Conservation (phyloP, 2,329 filamentous ascomycete species). For the Atkinsonella texensis region DNA sequence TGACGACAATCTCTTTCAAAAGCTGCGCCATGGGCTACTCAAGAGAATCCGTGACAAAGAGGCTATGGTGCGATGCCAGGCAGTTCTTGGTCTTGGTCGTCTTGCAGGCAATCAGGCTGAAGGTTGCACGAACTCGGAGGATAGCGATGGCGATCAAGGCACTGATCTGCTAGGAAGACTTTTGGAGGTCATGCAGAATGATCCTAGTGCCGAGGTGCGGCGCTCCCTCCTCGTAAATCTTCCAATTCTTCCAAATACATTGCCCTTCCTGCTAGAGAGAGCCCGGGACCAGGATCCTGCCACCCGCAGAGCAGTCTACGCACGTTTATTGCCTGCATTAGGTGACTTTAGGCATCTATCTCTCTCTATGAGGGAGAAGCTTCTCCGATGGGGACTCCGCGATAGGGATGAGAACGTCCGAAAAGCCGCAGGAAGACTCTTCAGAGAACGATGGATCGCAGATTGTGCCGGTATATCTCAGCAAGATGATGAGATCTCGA, state of each 20-base stretch:
- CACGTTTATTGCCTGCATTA: slow-evolving; percentile 71
- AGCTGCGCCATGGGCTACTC: slow-evolving; percentile 65
- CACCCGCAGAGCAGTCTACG: slow-evolving; percentile 77
- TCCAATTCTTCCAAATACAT: slow-evolving; percentile 69
- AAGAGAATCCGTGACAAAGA: slow-evolving; percentile 91
- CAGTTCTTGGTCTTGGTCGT: slow-evolving; percentile 77
- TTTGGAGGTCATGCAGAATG: slow-evolving; percentile 80
- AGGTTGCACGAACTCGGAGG: slow-evolving; percentile 56
- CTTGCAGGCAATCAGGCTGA: slow-evolving; percentile 69
- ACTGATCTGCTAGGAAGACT: slow-evolving; percentile 71
- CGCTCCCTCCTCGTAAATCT: slow-evolving; percentile 81
- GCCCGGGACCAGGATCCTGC: slow-evolving; percentile 79
- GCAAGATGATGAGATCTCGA: slow-evolving; percentile 43
- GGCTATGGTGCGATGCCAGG: slow-evolving; percentile 80
- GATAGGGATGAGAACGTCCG: slow-evolving; percentile 91
- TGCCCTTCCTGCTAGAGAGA: slow-evolving; percentile 80
- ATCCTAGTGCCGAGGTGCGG: slow-evolving; percentile 86
- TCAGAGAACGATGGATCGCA: slow-evolving; percentile 95
- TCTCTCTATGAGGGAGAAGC: slow-evolving; percentile 86
- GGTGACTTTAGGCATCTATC: slow-evolving; percentile 93
- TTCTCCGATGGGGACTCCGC: slow-evolving; percentile 85
- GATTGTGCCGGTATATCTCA: slow-evolving; percentile 66
- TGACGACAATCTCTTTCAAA: slow-evolving; percentile 81
- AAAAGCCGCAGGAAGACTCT: slow-evolving; percentile 80
- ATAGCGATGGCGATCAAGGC: slow-evolving; percentile 49